These are phyloP conservation scores for Cordyceps fumosorosea DNA, from an alignment of 2,329 filamentous ascomycete species.

Conservation along the genomic window DNA sequence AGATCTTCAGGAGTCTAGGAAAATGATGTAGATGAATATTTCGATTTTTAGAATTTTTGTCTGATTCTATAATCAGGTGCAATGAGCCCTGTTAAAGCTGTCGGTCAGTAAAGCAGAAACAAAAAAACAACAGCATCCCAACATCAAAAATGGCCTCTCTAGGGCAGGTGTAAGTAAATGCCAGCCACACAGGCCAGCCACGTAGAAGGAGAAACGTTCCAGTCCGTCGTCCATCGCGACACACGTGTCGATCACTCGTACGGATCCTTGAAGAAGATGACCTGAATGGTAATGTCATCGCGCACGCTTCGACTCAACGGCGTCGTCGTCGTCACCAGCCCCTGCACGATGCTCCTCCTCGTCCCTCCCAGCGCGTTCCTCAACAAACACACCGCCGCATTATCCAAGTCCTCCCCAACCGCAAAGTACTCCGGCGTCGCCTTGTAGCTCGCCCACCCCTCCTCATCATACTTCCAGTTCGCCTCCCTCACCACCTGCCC, in stretches of 20 bases:
- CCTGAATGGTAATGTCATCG: slow-evolving; percentile 79
- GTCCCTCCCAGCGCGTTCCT: slow-evolving; percentile 75
- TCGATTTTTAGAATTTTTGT: too few relatives aligned
- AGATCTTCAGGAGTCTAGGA: too few relatives aligned
- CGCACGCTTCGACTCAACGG: slow-evolving; percentile 59
- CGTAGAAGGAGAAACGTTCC: background rate
- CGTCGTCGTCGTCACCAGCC: slow-evolving; percentile 62
- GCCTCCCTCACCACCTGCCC: slow-evolving; percentile 16
- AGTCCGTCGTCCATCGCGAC: too few relatives aligned
- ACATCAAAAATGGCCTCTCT: background rate
- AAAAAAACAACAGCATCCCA: background rate
- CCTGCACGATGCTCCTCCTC: slow-evolving; percentile 66
- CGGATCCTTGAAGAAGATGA: slow-evolving; percentile 54
- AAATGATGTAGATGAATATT: too few relatives aligned
- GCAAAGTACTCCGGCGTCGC: slow-evolving; percentile 52
- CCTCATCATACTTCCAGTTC: slow-evolving; percentile 10
- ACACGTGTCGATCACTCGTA: background rate
- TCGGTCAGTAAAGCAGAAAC: background rate
- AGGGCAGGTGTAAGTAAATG: background rate
- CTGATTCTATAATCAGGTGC: too few relatives aligned
- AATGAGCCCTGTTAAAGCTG: too few relatives aligned
- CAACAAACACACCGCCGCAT: slow-evolving; percentile 73
- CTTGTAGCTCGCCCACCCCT: slow-evolving; percentile 20
- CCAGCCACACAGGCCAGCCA: background rate
- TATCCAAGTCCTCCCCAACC: slow-evolving; percentile 61